Base-by-base conservation (phyloP, 1,139 yeast species). In the Yamadazyma dendronema region DNA sequence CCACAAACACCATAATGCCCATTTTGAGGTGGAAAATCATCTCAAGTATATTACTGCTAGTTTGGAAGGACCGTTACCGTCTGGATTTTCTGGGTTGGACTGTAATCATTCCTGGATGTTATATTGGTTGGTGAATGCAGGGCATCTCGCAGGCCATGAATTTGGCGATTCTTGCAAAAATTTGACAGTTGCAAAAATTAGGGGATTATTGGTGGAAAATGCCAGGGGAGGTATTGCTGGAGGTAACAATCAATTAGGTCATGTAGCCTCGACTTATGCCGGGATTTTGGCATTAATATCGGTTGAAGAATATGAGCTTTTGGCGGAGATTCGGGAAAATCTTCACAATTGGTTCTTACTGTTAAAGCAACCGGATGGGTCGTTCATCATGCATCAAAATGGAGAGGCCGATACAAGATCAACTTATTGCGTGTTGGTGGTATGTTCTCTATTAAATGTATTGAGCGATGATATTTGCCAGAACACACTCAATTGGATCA, bases 341-440 rank as follows among this genome's bases (percentile, higher is more conserved):
- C 64, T 87, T 14, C 77, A 81, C 49, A 34, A 58, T 3, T 92
- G 96, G 95, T 57, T 90, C 27, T 41, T 83, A 58, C 52, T 65
- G 12, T 58, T 90, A 51, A 90, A 90, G 52, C 72, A 72, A 31
- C 51, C 61, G 0, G 79, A 85, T 53, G 97, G 97, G 0, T 78
- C 90, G 1, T 87, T 86, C 52, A 47, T 61, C 3, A 86, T 86
- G 85, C 88, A 84, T 50, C 41, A 50, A 8, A 80, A 81, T 25
- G 98, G 98, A 3, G 99, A 94, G 57, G 65, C 71, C 9, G 99
- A 94, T 55, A 78, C 94, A 1, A 65, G 99, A 48, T 85, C 97
- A 0, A 81, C 82, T 0, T 94, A 92, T 55, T 89, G 97, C 58
- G 96, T 84, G 0, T 59, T 94, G 13, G 77, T 81, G n/a, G 71